Evolutionary conservation across 2,329 filamentous ascomycete genomes (phyloP).

Genomic region (Bipolaris bicolor): DNA sequence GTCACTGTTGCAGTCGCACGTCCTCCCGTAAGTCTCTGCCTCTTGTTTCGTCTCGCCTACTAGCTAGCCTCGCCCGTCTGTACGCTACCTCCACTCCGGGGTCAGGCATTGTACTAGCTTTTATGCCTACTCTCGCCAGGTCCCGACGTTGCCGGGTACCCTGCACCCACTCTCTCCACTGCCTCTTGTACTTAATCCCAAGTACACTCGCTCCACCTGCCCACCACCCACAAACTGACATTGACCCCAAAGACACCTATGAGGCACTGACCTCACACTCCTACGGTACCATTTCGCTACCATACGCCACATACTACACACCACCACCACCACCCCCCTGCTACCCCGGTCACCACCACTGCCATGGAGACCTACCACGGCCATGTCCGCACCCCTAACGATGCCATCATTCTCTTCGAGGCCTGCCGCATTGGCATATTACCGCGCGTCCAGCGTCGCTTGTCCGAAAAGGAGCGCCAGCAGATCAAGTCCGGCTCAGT

Average conservation of each 20-base stretch:
- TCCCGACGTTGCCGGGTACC: constrained; percentile 9
- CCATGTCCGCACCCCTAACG: constrained; percentile 90
- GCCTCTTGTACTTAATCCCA: background rate
- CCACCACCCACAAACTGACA: constrained; percentile 15
- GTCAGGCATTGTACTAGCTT: constrained; percentile 1
- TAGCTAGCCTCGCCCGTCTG: no score
- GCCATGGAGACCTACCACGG: constrained; percentile 96
- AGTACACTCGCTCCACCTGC: background rate
- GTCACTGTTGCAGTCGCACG: constrained; percentile 5
- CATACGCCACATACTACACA: background rate
- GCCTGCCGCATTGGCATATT: constrained; percentile 88
- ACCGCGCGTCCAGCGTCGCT: constrained; percentile 86
- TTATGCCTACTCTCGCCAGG: constrained; percentile 1
- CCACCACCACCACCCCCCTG: constrained; percentile 5
- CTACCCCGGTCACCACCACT: background rate
- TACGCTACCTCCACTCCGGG: background rate
- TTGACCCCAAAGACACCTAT: constrained; percentile 16
- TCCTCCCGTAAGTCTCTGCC: constrained; percentile 21
- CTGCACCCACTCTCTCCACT: constrained; percentile 6
- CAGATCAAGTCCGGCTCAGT: constrained; percentile 96
- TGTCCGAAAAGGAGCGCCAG: constrained; percentile 96
- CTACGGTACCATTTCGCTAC: no score
- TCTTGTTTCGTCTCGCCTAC: background rate
- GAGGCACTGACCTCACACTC: constrained; percentile 8
- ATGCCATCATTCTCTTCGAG: constrained; percentile 98